Evolutionary conservation across 345 rosid species (phyloP).

Genomic region (Zanthoxylum bungeanum): DNA sequence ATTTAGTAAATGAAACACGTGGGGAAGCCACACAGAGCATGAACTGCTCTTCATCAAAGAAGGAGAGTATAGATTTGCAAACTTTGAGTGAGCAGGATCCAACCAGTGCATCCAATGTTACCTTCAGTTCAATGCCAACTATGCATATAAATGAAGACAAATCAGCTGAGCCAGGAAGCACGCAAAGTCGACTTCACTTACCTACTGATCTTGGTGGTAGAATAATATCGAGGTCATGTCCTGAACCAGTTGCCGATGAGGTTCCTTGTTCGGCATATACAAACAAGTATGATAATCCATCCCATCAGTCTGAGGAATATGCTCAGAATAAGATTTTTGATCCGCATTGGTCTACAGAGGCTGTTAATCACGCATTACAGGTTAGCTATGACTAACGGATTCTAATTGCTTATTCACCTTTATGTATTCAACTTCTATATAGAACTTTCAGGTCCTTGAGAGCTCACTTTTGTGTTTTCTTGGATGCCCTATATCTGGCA

Average conservation of each 20-base stretch:
- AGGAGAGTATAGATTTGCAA: constrained; percentile 22
- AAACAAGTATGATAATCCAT: constrained; percentile 28
- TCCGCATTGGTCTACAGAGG: constrained; percentile 59
- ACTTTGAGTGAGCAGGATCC: constrained; percentile 19
- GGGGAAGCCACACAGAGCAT: constrained; percentile 32
- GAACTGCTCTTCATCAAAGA: constrained; percentile 24
- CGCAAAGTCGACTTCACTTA: constrained; percentile 12
- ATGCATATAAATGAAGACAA: constrained; percentile 38
- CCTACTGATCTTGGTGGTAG: constrained; percentile 30
- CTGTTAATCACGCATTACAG: constrained; percentile 60
- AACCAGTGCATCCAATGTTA: constrained; percentile 33
- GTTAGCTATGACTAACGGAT: constrained; percentile 38
- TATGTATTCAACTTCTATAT: not conserved
- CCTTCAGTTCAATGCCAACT: constrained; percentile 67
- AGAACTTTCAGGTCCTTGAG: not conserved
- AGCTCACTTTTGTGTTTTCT: constrained; percentile 1
- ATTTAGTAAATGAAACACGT: constrained; percentile 33
- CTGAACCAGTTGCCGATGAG: constrained; percentile 35
- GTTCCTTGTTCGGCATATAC: constrained; percentile 25
- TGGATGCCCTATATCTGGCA: constrained; percentile 26
- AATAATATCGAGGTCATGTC: constrained; percentile 40
- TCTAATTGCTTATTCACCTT: not conserved
- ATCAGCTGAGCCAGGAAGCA: constrained; percentile 1
- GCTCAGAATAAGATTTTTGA: constrained; percentile 37
- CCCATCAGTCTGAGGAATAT: constrained; percentile 24